Evolutionary conservation across 1,139 yeast species (phyloP), one percentile per base, ranked within the genome.

Genomic region (Pichia inconspicua): DNA sequence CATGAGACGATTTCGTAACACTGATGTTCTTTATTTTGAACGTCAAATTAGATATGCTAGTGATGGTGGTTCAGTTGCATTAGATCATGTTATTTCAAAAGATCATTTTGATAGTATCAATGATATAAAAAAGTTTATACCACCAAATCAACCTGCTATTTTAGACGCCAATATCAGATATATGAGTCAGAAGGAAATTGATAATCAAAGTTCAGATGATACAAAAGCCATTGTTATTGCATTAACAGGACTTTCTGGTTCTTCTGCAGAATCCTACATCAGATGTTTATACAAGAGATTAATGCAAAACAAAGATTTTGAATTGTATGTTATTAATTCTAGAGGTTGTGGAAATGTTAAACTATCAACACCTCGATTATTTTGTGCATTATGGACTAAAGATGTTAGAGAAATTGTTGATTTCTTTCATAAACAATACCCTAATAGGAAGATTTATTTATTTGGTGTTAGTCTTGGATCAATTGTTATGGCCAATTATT

Each of bases 401-500:
- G 97, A 90, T 65, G 63, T 89, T 39, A 74, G 83, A 52, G 79
- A 80, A 31, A 61, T 80, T 36, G 67, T 77, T 40, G 73, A 74
- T 45, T 65, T 68, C 49, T 71, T 88, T 58, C 73, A 74, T 52
- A 56, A 60, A 46, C 69, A 74, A 47, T 81, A 75, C 63, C 96
- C 97, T 14, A 69, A 75, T 47, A 76, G 96, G 55, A 84, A 85
- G 36, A 71, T 90, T 38, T 88, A 80, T 64, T 76, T 83, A 1
- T 82, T 80, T 17, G 97, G 97, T 1, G 84, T 84, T 62, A 86
- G 96, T 10, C 81, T 90, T 57, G 97, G 97, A n/a, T 92, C 88
- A 1, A 78, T 85, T 1, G 75, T 88, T 51, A 68, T 88, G 50
- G 76, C 86, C 34, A 89, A 90, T 63, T 89, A 84, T 63, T 65